Percentiles rank a stretch among this genome's conserved stretches.
Evolutionary conservation across 176 grass and related monocot species (phyloP).

Genomic region (Oryza glaberrima): DNA sequence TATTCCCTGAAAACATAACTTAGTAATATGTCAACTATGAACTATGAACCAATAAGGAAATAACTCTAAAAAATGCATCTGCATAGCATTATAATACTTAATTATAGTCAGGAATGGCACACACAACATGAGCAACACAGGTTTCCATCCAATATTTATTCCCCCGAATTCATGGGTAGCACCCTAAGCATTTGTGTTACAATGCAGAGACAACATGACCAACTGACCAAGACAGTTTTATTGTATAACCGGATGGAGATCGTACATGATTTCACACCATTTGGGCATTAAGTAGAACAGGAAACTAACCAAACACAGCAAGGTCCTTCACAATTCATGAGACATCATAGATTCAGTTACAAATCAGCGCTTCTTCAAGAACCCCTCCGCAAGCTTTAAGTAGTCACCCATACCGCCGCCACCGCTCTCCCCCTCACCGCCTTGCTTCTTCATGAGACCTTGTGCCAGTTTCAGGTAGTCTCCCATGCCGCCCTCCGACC

Average conservation of each 20-base stretch:
- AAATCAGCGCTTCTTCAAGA: conserved; percentile 81
- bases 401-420: conserved; percentile 54
- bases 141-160: conserved; percentile 37
- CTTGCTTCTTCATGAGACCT: conserved; percentile 75
- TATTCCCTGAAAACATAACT: not conserved
- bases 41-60: not conserved
- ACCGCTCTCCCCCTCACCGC: conserved; percentile 50
- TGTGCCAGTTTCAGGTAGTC: conserved; percentile 78
- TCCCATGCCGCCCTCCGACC: conserved; percentile 56
- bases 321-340: not conserved
- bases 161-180: not conserved
- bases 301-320: conserved; percentile 50
- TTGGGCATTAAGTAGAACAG: conserved; percentile 8
- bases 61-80: not conserved
- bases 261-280: not conserved
- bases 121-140: conserved; percentile 15
- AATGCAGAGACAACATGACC: conserved; percentile 3
- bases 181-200: conserved; percentile 6
- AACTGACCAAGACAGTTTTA: conserved; percentile 7
- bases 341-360: not conserved
- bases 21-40: not conserved
- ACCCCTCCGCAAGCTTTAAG: conserved; percentile 79
- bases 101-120: conserved; percentile 17
- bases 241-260: conserved; percentile 15
- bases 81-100: not conserved